Evolutionary conservation across 495 filamentous ascomycete species (phyloP).

Genomic region (Talaromyces proteolyticus): DNA sequence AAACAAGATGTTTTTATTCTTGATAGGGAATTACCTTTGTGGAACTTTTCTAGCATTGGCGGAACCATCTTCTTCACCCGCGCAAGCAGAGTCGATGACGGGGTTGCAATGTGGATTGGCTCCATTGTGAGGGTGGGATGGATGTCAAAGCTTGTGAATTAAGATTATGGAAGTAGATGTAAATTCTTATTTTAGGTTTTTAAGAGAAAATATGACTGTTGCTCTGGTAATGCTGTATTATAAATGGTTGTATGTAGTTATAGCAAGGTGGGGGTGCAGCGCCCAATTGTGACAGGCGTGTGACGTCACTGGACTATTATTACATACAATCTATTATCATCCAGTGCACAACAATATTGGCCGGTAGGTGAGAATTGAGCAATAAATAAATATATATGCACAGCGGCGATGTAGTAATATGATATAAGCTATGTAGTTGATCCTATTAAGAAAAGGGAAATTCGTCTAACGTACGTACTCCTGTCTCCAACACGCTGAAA

Average conservation of each 20-base stretch:
- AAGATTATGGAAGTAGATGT: neutral
- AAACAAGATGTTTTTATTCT: too few species aligned
- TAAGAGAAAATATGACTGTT: too few species aligned
- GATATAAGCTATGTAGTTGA: neutral
- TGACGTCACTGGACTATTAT: constrained; percentile 44
- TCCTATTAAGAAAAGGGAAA: neutral
- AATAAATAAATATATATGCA: too few species aligned
- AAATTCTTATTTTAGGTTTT: too few species aligned
- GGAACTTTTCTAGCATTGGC: constrained; percentile 91
- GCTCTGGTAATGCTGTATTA: too few species aligned
- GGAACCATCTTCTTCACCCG: constrained; percentile 90
- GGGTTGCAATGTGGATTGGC: constrained; percentile 41
- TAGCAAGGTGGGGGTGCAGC: constrained; percentile 13
- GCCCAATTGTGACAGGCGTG: constrained; percentile 14
- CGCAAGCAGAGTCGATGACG: constrained; percentile 66
- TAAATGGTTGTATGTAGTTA: too few species aligned
- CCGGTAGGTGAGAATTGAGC: too few species aligned
- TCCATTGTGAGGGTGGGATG: constrained; percentile 33
- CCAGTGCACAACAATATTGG: too few species aligned
- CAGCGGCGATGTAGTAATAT: too few species aligned
- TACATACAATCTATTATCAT: too few species aligned
- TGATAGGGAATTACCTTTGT: constrained; percentile 73
- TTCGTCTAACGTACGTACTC: neutral
- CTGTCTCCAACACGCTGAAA: constrained; percentile 4
- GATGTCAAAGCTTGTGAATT: constrained; percentile 1